phyloP scores from a whole-genome alignment of 2,329 filamentous ascomycete genomes.

The Exophiala mesophila region DNA sequence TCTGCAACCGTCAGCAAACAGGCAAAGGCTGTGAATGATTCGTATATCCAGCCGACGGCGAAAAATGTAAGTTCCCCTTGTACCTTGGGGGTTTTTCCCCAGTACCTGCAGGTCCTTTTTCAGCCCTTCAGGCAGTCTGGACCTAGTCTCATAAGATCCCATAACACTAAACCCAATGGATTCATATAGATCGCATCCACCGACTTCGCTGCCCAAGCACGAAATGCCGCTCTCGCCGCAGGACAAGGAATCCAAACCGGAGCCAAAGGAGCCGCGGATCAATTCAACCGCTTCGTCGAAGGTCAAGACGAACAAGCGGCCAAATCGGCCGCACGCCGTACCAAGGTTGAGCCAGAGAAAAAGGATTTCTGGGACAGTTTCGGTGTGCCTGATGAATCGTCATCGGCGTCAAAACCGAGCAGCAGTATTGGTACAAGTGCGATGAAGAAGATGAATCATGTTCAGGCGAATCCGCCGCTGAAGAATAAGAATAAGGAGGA shows the following conservation, averaged over 20 bases:
- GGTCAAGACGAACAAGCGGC: constrained; percentile 48
- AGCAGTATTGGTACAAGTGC: constrained; percentile 58
- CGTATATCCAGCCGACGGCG: constrained; percentile 88
- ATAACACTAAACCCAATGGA: not conserved
- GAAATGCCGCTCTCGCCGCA: constrained; percentile 51
- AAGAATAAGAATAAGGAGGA: constrained; percentile 47
- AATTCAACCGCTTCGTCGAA: constrained; percentile 84
- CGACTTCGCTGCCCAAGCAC: constrained; percentile 68
- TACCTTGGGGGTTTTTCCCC: too few relatives aligned
- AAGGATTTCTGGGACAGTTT: constrained; percentile 93
- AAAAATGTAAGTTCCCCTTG: constrained; percentile 60
- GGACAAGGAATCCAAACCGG: constrained; percentile 60
- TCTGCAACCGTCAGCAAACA: constrained; percentile 80
- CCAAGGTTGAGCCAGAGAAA: constrained; percentile 56
- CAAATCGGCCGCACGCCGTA: constrained; percentile 27
- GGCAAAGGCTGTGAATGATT: constrained; percentile 84
- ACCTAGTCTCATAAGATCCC: too few relatives aligned
- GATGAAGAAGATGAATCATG: constrained; percentile 48
- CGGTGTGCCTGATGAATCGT: constrained; percentile 19
- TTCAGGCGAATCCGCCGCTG: constrained; percentile 26
- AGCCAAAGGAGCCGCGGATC: constrained; percentile 69
- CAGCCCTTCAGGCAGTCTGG: too few relatives aligned
- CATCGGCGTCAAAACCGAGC: constrained; percentile 24
- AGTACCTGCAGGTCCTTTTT: too few relatives aligned
- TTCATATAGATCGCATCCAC: constrained; percentile 65